phyloP scores from a whole-genome alignment of 768 basidiomycete genomes.

The Russula vinacea region DNA sequence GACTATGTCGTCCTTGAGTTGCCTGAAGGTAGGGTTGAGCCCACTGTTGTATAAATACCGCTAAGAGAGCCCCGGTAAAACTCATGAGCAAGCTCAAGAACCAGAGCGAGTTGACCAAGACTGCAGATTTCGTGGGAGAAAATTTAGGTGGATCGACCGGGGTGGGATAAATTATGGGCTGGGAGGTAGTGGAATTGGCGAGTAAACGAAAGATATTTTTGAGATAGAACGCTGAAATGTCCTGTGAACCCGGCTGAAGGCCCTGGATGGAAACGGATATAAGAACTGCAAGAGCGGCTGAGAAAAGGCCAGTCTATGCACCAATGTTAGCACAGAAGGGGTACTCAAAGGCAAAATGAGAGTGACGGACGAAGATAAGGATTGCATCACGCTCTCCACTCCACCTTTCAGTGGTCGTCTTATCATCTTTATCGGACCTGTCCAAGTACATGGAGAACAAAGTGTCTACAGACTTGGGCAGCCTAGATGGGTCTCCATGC shows the following conservation, averaged over 20 bases:
- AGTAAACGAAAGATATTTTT: conserved; percentile 8
- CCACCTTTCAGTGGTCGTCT: conserved; percentile 18
- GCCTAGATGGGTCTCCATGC: not conserved
- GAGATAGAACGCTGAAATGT: conserved; percentile 9
- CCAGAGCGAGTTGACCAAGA: conserved; percentile 45
- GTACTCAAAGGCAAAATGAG: not conserved
- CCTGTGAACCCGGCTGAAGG: conserved; percentile 12
- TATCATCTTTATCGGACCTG: conserved; percentile 17
- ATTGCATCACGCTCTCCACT: conserved; percentile 23
- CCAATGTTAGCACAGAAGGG: not conserved
- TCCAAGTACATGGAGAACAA: conserved; percentile 24
- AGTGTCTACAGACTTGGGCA: not conserved
- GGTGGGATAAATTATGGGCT: not conserved
- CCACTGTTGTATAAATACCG: conserved; percentile 52
- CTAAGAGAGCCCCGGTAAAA: conserved; percentile 43
- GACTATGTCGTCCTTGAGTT: conserved; percentile 29
- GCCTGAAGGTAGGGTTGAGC: conserved; percentile 33
- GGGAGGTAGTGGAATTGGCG: not conserved
- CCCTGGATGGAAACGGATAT: conserved; percentile 14
- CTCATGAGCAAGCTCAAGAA: conserved; percentile 41
- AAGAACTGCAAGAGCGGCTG: conserved; percentile 22
- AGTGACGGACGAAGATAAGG: conserved; percentile 16
- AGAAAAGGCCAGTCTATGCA: conserved; percentile 27
- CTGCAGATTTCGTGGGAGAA: conserved; percentile 33
- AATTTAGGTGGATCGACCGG: conserved; percentile 15